Base-by-base conservation (phyloP, 2,329 filamentous ascomycete genomes). In the Aureobasidium sp. region DNA sequence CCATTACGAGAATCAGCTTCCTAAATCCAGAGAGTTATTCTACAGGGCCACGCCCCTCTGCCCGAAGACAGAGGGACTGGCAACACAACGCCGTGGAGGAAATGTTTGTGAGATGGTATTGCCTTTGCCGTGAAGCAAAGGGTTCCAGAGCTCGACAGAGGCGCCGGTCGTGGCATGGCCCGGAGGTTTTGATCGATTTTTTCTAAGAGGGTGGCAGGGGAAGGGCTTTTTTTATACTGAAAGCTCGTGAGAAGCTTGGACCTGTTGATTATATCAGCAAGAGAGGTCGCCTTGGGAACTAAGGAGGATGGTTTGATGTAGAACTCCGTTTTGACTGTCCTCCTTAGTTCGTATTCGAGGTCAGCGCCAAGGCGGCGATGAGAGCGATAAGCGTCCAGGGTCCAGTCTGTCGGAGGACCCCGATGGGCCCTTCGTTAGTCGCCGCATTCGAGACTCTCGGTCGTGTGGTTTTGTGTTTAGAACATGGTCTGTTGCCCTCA, bases 111-210 rank as follows among this genome's bases (percentile, higher is more conserved):
- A 50, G 42, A 8, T 57, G 63, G 57, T 63, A 59, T 61, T 62
- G 61, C 63, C 53, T 45, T 64, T 61, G 27, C 9, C 27, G 27
- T 15, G 33, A 46, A 62, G 62, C 65, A 61, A n/a, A 62, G 60
- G 61, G 65, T 64, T 64, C 63, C 64, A 73, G 73, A 46, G 58
- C 46, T 45, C 40, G 71, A 54, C 74, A 75, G 74, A 75, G 76
- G 79, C 83, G 81, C 79, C 77, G 81, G 84, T 86, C 84, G 85
- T 88, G 85, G 85, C 85, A 81, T 40, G 80, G 81, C 76, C 81
- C 80, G 76, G 81, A 80, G 79, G 70, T 82, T 84, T 85, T 84
- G 78, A 81, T 81, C 66, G 45, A 61, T 66, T 62, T 73, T 74
- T 74, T 72, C n/a, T 74, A 73, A 76, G 66, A 66, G 65, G 65